Evolutionary conservation across 805 yeast genomes (phyloP).

Genomic region (Saccharomyces kudriavzevii): DNA sequence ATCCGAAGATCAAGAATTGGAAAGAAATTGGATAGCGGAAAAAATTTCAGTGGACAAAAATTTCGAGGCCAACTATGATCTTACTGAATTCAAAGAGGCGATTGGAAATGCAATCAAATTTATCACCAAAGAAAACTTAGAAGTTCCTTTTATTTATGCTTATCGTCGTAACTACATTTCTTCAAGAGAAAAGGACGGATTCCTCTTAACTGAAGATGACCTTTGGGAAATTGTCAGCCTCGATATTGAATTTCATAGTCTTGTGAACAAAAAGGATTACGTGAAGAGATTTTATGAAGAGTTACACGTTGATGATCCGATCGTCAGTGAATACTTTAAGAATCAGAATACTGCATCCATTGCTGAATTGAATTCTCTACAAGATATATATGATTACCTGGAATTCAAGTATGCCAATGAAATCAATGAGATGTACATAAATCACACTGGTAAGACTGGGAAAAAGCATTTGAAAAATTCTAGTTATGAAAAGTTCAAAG

Average conservation of each 20-base stretch:
- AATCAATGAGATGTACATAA: slow-evolving; percentile 31
- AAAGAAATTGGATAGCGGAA: slow-evolving; percentile 75
- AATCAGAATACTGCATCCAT: slow-evolving; percentile 46
- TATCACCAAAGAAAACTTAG: slow-evolving; percentile 68
- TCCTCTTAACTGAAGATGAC: slow-evolving; percentile 65
- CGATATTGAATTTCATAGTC: slow-evolving; percentile 82
- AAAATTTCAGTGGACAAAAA: slow-evolving; percentile 52
- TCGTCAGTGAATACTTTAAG: slow-evolving; percentile 47
- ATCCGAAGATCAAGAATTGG: slow-evolving; percentile 59
- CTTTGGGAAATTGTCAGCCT: slow-evolving; percentile 84
- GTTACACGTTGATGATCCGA: slow-evolving; percentile 49
- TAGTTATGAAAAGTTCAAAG: slow-evolving; percentile 58
- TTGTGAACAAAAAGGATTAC: slow-evolving; percentile 62
- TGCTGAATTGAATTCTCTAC: slow-evolving; percentile 53
- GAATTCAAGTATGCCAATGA: slow-evolving; percentile 55
- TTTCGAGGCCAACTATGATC: slow-evolving; percentile 30
- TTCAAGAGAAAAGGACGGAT: slow-evolving; percentile 37
- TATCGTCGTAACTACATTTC: slow-evolving; percentile 82
- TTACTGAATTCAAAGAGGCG: slow-evolving; percentile 54
- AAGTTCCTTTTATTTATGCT: slow-evolving; percentile 92
- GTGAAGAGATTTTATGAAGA: slow-evolving; percentile 49
- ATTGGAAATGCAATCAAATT: slow-evolving; percentile 65
- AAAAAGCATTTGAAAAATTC: slow-evolving; percentile 56
- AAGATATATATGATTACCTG: slow-evolving; percentile 78
- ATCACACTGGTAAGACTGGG: slow-evolving; percentile 20